Conservation (phyloP, 2,329 filamentous ascomycete species). For the Fusarium fujikuroi region DNA sequence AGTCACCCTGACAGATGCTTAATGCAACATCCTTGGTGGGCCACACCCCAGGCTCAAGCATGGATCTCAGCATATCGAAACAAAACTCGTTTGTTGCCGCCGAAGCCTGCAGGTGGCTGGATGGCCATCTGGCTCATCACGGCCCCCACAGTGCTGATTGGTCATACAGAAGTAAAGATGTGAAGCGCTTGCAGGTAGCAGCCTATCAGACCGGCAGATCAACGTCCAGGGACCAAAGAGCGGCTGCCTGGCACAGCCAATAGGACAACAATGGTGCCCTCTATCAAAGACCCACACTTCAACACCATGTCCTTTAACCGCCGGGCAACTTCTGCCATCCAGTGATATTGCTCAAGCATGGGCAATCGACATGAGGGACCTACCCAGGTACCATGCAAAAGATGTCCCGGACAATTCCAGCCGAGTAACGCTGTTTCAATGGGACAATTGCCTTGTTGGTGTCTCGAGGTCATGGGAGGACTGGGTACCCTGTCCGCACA, state of each 20-base stretch:
- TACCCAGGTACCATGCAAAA: slow-evolving; percentile 30
- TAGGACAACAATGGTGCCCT: slow-evolving; percentile 17
- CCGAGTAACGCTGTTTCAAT: slow-evolving; percentile 11
- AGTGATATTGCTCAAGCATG: slow-evolving; percentile 25
- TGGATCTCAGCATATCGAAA: slow-evolving; percentile 44
- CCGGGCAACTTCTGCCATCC: slow-evolving; percentile 18
- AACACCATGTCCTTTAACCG: slow-evolving; percentile 38
- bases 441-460: slow-evolving; percentile 11
- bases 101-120: slow-evolving; percentile 55
- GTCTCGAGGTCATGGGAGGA: slow-evolving; percentile 16
- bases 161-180: slow-evolving; percentile 39
- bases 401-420: slow-evolving; percentile 22
- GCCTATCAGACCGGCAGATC: slow-evolving; percentile 43
- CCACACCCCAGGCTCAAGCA: neutral
- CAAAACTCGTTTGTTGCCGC: slow-evolving; percentile 55
- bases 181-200: slow-evolving; percentile 37
- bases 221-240: slow-evolving; percentile 27
- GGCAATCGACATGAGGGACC: slow-evolving; percentile 14
- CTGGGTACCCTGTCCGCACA: slow-evolving; percentile 12
- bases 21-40: slow-evolving; percentile 19
- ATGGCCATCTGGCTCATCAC: slow-evolving; percentile 51
- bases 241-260: slow-evolving; percentile 33
- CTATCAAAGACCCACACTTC: slow-evolving; percentile 38
- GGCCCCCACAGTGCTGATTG: slow-evolving; percentile 51
- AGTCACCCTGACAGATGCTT: slow-evolving; percentile 14